Evolutionary conservation across 2,329 filamentous ascomycete genomes (phyloP).

Genomic region (Hypoxylon sp.): DNA sequence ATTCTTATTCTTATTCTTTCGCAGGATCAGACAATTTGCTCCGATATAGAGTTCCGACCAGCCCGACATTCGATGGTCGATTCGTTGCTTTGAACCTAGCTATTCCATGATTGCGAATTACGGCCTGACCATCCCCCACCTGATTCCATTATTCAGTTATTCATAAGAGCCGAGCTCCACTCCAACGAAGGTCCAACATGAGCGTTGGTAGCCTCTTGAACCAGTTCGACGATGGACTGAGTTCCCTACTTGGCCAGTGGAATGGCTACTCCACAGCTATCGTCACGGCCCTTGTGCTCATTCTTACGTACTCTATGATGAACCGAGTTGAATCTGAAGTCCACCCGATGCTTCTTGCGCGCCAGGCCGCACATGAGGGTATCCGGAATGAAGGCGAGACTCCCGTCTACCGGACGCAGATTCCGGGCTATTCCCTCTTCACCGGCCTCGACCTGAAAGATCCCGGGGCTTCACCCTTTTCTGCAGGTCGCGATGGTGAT

Average conservation of each 20-base stretch:
- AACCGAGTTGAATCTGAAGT: conserved; percentile 85
- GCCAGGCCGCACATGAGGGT: conserved; percentile 81
- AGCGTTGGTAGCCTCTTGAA: conserved; percentile 67
- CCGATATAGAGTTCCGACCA: conserved; percentile 14
- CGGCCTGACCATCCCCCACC: background rate
- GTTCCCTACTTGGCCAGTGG: conserved; percentile 80
- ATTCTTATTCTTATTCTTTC: conserved; percentile 25
- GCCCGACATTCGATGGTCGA: conserved; percentile 21
- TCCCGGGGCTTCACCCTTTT: conserved; percentile 82
- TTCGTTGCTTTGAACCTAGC: background rate
- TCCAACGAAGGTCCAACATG: conserved; percentile 46
- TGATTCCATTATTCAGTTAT: background rate
- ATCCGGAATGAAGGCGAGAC: conserved; percentile 89
- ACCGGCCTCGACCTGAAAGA: conserved; percentile 85
- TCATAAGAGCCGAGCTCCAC: conserved; percentile 8
- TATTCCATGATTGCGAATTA: conserved; percentile 15
- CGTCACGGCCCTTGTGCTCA: conserved; percentile 71
- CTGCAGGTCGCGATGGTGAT: conserved; percentile 85
- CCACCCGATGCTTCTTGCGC: conserved; percentile 88
- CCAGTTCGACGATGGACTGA: conserved; percentile 77
- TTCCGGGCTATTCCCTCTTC: conserved; percentile 83
- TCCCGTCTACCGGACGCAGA: conserved; percentile 82
- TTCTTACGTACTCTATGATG: conserved; percentile 78
- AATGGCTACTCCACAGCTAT: conserved; percentile 82
- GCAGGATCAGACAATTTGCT: conserved; percentile 3